Percentiles rank a stretch among this genome's conserved stretches.
Conservation (phyloP, 208 protist species). For the Leishmania amazonensis region DNA sequence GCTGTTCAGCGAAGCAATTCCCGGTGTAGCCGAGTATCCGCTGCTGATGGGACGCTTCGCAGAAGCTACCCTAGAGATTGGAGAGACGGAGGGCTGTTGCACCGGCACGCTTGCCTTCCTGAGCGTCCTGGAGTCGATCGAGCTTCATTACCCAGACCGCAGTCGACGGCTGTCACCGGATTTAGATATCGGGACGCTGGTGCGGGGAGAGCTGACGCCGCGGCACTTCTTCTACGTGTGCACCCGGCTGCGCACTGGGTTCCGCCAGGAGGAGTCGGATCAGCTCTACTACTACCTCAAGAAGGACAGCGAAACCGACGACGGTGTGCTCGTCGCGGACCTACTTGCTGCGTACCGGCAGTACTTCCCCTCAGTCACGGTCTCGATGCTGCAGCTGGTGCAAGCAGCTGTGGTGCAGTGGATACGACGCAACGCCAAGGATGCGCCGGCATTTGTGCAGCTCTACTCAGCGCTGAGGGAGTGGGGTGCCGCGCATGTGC, state of each 20-base stretch:
- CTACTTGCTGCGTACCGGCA: slow-evolving; percentile 49
- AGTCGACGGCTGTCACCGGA: slow-evolving; percentile 18
- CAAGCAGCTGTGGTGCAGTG: slow-evolving; percentile 29
- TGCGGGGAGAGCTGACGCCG: slow-evolving; percentile 29
- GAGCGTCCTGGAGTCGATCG: slow-evolving; percentile 8
- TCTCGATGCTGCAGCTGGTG: slow-evolving; percentile 56
- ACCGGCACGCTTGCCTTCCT: slow-evolving; percentile 61
- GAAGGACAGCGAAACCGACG: slow-evolving; percentile 27
- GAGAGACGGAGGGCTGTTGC: slow-evolving; percentile 12
- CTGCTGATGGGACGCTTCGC: slow-evolving; percentile 67
- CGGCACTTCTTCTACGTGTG: slow-evolving; percentile 66
- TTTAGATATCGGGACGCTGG: slow-evolving; percentile 29
- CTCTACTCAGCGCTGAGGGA: slow-evolving; percentile 48
- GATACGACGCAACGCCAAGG: slow-evolving; percentile 27
- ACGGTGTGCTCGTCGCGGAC: slow-evolving; percentile 37
- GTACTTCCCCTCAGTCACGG: slow-evolving; percentile 65
- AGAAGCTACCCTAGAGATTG: slow-evolving; percentile 49
- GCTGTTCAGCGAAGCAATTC: slow-evolving; percentile 53
- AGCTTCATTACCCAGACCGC: slow-evolving; percentile 19
- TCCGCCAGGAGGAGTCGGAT: slow-evolving; percentile 44
- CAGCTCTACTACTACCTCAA: slow-evolving; percentile 68
- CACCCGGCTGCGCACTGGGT: slow-evolving; percentile 38
- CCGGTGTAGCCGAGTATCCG: slow-evolving; percentile 58
- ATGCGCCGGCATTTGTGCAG: slow-evolving; percentile 48
- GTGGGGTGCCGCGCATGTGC: slow-evolving; percentile 44